Evolutionary conservation across 192 early-diverging fungal genomes (phyloP).

Genomic region (Rhizoclosmatium globosum): DNA sequence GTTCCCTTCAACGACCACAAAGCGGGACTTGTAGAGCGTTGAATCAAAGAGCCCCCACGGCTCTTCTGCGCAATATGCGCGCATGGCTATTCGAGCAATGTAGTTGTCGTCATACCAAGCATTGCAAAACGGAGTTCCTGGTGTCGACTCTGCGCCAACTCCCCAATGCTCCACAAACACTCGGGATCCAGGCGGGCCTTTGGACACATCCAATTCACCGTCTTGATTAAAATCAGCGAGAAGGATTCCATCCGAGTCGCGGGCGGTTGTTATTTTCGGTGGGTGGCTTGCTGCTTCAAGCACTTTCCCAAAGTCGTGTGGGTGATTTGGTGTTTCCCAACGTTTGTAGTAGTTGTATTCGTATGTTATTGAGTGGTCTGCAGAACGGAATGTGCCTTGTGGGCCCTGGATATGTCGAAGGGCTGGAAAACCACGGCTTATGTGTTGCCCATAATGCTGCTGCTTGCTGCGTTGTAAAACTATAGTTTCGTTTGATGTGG

Average conservation of each 20-base stretch:
- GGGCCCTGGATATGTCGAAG: background rate
- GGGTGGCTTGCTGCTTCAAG: conserved; percentile 19
- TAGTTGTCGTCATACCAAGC: conserved; percentile 29
- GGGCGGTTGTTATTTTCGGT: conserved; percentile 3
- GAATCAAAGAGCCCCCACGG: conserved; percentile 16
- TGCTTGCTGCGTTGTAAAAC: background rate
- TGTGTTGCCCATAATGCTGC: conserved; percentile 13
- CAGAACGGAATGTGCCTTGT: background rate
- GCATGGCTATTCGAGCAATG: conserved; percentile 19
- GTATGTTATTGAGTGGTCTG: background rate
- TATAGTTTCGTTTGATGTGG: too few relatives aligned
- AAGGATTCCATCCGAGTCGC: conserved; percentile 23
- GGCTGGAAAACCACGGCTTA: conserved; percentile 21
- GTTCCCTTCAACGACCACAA: conserved; percentile 4
- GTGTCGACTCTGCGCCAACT: background rate
- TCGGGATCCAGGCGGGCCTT: background rate
- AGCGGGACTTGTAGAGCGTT: background rate
- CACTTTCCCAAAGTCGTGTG: background rate
- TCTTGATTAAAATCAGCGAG: conserved; percentile 11
- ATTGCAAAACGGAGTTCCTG: conserved; percentile 11
- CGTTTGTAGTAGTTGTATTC: conserved; percentile 23
- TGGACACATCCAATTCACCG: conserved; percentile 3
- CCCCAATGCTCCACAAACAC: conserved; percentile 30
- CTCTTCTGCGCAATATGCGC: background rate
- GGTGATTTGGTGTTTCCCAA: conserved; percentile 6